Conservation (phyloP, 495 filamentous ascomycete species). For the Aspergillus baeticus region DNA sequence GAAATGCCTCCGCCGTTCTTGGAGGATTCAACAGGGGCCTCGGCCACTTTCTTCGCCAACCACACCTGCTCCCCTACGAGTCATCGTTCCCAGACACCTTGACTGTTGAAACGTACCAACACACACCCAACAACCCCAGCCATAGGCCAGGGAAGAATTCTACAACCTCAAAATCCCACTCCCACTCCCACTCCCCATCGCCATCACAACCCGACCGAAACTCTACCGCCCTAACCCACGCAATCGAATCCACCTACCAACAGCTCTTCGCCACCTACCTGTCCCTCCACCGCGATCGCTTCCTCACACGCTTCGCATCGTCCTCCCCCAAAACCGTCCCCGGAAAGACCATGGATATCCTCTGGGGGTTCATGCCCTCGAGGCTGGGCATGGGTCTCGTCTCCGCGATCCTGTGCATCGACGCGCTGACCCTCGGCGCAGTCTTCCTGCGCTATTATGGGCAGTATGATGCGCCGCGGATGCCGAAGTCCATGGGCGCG, state of each 20-base stretch:
- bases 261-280: conserved; percentile 21
- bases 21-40: background rate
- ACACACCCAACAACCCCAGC: background rate
- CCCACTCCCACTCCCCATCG: no score
- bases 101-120: no score
- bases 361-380: conserved; percentile 21
- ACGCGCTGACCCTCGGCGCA: conserved; percentile 13
- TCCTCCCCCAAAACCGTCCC: background rate
- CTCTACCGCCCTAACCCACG: conserved; percentile 1
- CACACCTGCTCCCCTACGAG: no score
- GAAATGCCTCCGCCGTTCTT: no score
- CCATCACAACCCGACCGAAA: no score
- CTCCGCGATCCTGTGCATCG: conserved; percentile 22
- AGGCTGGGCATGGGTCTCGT: conserved; percentile 19
- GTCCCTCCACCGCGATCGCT: conserved; percentile 15
- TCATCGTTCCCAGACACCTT: no score
- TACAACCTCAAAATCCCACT: no score
- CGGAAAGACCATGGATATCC: background rate
- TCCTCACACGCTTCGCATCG: background rate
- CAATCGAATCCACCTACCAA: conserved; percentile 17
- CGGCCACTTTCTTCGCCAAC: background rate
- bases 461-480: conserved; percentile 19
- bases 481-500: conserved; percentile 23
- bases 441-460: conserved; percentile 20
- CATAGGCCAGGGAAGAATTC: no score